phyloP scores from a whole-genome alignment of 148 eudicot species.

The Rhododendron williamsianum region DNA sequence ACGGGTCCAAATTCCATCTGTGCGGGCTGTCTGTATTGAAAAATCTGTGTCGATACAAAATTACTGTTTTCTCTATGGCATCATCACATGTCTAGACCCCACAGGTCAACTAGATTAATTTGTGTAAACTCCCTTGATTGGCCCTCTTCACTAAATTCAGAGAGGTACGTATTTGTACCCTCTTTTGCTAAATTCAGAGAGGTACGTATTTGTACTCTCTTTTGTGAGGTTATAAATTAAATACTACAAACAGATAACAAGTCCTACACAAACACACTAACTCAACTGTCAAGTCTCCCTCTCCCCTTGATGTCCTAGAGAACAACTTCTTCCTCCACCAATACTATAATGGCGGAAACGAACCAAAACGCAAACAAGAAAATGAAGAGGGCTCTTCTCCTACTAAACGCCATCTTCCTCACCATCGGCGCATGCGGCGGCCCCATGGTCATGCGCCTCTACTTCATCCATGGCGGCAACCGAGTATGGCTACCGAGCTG shows the following conservation, averaged over 20 bases:
- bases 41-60: too few species aligned
- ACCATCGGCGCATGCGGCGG: conserved; percentile 51
- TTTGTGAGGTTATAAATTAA: not conserved
- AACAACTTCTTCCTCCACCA: not conserved
- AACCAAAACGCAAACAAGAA: not conserved
- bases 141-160: not conserved
- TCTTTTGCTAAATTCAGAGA: not conserved
- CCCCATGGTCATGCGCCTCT: conserved; percentile 63
- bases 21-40: too few species aligned
- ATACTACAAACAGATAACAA: not conserved
- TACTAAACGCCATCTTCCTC: conserved; percentile 15
- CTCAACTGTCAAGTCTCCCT: not conserved
- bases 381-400: conserved; percentile 21
- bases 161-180: not conserved
- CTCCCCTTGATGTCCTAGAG: not conserved
- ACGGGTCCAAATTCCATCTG: too few species aligned
- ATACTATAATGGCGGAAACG: too few species aligned
- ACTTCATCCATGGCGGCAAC: conserved; percentile 61
- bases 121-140: not conserved
- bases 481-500: conserved; percentile 53
- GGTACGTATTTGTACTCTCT: not conserved
- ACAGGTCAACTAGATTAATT: not conserved
- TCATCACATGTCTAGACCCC: not conserved
- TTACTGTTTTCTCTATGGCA: too few species aligned
- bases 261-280: not conserved